phyloP scores from a whole-genome alignment of 805 yeast species.

The Suhomyces kilbournensis region DNA sequence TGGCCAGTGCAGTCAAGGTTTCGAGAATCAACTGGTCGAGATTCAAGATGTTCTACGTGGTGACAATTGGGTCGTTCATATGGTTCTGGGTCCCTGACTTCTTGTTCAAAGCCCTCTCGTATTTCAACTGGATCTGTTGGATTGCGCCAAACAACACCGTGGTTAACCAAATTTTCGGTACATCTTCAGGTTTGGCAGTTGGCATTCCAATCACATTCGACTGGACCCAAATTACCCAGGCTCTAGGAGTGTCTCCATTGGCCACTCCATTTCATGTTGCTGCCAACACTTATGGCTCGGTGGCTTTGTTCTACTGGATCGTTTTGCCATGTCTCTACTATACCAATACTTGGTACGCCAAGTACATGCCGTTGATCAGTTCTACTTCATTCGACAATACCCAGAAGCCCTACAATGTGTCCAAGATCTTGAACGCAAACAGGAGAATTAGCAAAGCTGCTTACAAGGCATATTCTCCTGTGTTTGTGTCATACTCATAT shows the following conservation, averaged over 20 bases:
- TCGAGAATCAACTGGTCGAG: constrained; percentile 16
- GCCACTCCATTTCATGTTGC: constrained; percentile 17
- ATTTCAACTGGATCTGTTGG: constrained; percentile 32
- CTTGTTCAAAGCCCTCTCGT: constrained; percentile 22
- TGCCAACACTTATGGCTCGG: constrained; percentile 17
- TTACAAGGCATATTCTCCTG: constrained; percentile 18
- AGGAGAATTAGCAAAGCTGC: constrained; percentile 13
- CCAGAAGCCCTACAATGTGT: constrained; percentile 15
- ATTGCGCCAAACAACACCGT: constrained; percentile 23
- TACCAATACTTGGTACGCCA: constrained; percentile 21
- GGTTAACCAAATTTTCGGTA: constrained; percentile 26
- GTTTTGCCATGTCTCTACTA: constrained; percentile 16
- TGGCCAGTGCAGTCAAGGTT: constrained; percentile 8
- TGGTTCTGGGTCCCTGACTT: constrained; percentile 31
- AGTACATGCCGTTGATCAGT: constrained; percentile 20
- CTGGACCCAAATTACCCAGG: constrained; percentile 25
- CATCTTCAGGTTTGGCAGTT: constrained; percentile 24
- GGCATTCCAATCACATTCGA: constrained; percentile 29
- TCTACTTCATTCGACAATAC: constrained; percentile 18
- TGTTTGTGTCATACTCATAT: constrained; percentile 19
- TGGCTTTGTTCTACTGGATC: constrained; percentile 14
- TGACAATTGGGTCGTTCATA: constrained; percentile 17
- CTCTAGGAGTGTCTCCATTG: constrained; percentile 15
- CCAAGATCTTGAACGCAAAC: constrained; percentile 13
- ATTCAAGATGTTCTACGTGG: constrained; percentile 16